These are phyloP conservation scores for Theobroma cacao DNA, from an alignment of 345 rosid species.

Conservation along the genomic window DNA sequence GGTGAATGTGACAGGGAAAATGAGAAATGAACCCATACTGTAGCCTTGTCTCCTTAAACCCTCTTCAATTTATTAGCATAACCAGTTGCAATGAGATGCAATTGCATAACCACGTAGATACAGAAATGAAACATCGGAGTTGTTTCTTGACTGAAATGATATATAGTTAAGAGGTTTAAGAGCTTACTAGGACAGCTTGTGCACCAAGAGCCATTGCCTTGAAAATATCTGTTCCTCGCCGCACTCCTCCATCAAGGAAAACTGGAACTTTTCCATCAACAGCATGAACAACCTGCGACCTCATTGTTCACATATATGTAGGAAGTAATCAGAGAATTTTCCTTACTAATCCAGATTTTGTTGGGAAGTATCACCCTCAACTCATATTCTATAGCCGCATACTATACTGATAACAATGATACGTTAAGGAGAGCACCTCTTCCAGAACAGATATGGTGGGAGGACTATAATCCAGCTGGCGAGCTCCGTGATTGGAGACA, in stretches of 20 bases:
- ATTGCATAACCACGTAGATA: neutral
- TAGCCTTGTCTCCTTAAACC: neutral
- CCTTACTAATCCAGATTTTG: neutral
- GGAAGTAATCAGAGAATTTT: neutral
- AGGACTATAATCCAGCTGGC: slow-evolving; percentile 58
- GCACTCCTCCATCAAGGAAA: slow-evolving; percentile 77
- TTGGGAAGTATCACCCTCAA: neutral
- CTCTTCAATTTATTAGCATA: neutral
- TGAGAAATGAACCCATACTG: neutral
- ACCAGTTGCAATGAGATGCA: neutral
- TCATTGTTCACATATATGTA: neutral
- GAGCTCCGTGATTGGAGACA: slow-evolving; percentile 75
- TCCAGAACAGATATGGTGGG: slow-evolving; percentile 53
- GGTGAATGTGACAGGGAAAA: neutral
- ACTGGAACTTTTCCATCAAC: slow-evolving; percentile 76
- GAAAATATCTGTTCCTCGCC: slow-evolving; percentile 83
- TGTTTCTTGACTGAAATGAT: neutral
- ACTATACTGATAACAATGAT: neutral
- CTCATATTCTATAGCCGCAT: neutral
- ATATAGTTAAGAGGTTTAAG: neutral
- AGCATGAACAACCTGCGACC: slow-evolving; percentile 61
- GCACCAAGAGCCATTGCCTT: slow-evolving; percentile 92
- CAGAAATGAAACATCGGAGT: neutral
- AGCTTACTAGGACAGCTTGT: slow-evolving; percentile 75
- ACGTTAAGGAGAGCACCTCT: slow-evolving; percentile 39